Evolutionary conservation across 257 asterid species (phyloP).

Genomic region (Jasminum sambac): DNA sequence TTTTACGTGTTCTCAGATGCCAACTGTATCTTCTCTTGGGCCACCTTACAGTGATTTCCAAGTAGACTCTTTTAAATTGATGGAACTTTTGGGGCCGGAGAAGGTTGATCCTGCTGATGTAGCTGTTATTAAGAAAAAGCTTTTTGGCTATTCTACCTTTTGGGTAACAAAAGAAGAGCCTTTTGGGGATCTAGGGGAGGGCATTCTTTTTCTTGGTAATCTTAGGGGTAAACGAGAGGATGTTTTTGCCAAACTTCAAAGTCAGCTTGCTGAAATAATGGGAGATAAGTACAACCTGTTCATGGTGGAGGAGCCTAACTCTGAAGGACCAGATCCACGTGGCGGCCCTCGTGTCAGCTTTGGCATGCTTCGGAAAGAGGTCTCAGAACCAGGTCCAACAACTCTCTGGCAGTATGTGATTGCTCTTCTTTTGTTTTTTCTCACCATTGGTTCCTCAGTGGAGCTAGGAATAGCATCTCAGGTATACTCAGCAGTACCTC

Average conservation of each 20-base stretch:
- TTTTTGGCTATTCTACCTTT: conserved; percentile 90
- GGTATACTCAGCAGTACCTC: conserved; percentile 47
- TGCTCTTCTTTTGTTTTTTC: conserved; percentile 77
- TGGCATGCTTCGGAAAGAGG: conserved; percentile 88
- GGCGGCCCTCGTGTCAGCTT: conserved; percentile 99
- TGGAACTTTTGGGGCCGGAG: conserved; percentile 95
- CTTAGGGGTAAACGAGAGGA: conserved; percentile 85
- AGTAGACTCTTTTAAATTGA: conserved; percentile 82
- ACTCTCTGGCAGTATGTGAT: conserved; percentile 96
- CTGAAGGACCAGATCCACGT: conserved; percentile 87
- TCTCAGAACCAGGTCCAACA: conserved; percentile 89
- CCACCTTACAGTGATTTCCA: conserved; percentile 72
- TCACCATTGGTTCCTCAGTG: conserved; percentile 86
- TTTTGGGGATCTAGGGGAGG: conserved; percentile 90
- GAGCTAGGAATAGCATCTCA: conserved; percentile 93
- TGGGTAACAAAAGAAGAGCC: conserved; percentile 94
- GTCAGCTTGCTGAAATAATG: conserved; percentile 66
- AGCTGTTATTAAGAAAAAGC: conserved; percentile 76
- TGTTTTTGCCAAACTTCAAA: conserved; percentile 77
- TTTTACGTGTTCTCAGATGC: conserved; percentile 41
- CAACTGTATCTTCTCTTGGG: conserved; percentile 50
- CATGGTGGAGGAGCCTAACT: conserved; percentile 96
- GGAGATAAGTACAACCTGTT: conserved; percentile 87
- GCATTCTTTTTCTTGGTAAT: conserved; percentile 86
- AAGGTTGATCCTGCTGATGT: conserved; percentile 84